Conservation (phyloP, 768 basidiomycete genomes). For the Suillus variegatus region DNA sequence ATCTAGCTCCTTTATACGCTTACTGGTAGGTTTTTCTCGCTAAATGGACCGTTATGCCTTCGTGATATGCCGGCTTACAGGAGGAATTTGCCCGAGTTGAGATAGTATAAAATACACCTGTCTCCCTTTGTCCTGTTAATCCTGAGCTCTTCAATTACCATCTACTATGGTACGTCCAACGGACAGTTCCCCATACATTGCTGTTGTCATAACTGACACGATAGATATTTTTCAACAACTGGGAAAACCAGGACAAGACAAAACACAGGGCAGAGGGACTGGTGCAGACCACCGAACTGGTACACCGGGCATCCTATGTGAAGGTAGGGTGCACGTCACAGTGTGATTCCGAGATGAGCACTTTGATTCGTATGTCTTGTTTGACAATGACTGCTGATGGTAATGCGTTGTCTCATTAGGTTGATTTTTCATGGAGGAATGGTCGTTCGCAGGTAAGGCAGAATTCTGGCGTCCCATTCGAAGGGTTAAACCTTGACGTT, state of each 20-base stretch:
- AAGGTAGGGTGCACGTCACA: neutral
- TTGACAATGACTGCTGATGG: neutral
- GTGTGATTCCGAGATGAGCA: conserved; percentile 17
- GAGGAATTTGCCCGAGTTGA: neutral
- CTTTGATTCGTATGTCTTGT: conserved; percentile 14
- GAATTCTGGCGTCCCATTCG: neutral
- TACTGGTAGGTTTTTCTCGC: neutral
- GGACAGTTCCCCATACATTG: neutral
- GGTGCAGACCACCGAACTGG: neutral
- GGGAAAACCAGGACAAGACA: neutral
- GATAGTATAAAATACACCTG: neutral
- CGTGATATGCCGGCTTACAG: neutral
- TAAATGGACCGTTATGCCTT: neutral
- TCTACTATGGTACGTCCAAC: neutral
- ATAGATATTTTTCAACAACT: neutral
- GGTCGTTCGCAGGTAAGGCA: neutral
- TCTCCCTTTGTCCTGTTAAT: neutral
- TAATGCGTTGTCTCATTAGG: conserved; percentile 11
- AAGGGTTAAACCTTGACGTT: neutral
- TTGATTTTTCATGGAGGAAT: neutral
- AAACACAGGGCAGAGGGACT: neutral
- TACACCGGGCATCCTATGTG: neutral
- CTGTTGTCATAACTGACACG: neutral
- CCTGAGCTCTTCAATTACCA: neutral
- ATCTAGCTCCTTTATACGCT: neutral